Conservation (phyloP, 768 basidiomycete species). For the Russula earlei region DNA sequence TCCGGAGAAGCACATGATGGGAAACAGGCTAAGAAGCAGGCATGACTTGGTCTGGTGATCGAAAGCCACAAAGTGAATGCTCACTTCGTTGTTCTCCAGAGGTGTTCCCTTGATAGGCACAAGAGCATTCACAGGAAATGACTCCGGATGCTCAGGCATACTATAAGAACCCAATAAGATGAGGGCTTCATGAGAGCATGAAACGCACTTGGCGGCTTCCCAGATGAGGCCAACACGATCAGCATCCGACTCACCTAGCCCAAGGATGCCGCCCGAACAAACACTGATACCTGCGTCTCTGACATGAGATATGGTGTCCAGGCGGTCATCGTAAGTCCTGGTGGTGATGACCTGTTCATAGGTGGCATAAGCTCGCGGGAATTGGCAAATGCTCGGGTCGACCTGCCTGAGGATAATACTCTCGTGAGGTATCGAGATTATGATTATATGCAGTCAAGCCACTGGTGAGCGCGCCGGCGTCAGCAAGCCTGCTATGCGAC, state of each 20-base stretch:
- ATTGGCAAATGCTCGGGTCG: background rate
- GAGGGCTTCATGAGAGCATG: conserved; percentile 13
- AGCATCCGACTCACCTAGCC: conserved; percentile 81
- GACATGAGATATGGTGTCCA: conserved; percentile 84
- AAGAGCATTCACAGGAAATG: conserved; percentile 95
- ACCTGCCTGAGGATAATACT: conserved; percentile 84
- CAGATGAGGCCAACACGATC: conserved; percentile 91
- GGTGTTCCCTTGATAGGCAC: conserved; percentile 95
- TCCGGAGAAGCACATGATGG: conserved; percentile 79
- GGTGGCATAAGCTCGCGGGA: background rate
- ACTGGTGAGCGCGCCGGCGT: conserved; percentile 28
- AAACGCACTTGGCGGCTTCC: conserved; percentile 78
- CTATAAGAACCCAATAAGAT: conserved; percentile 31
- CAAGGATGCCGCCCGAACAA: conserved; percentile 93
- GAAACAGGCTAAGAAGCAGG: conserved; percentile 50
- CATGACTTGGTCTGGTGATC: background rate
- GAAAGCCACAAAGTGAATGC: conserved; percentile 13
- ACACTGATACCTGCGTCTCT: conserved; percentile 94
- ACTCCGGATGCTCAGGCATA: conserved; percentile 95
- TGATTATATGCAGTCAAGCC: conserved; percentile 98
- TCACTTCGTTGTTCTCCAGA: conserved; percentile 79
- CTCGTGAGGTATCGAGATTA: conserved; percentile 95
- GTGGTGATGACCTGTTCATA: conserved; percentile 74
- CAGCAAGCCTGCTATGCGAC: background rate
- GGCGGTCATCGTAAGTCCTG: conserved; percentile 85